A percentile compares a stretch with the other conserved stretches of the same genome.
phyloP scores from a whole-genome alignment of 306 rosid genomes.

The Castanea sativa region DNA sequence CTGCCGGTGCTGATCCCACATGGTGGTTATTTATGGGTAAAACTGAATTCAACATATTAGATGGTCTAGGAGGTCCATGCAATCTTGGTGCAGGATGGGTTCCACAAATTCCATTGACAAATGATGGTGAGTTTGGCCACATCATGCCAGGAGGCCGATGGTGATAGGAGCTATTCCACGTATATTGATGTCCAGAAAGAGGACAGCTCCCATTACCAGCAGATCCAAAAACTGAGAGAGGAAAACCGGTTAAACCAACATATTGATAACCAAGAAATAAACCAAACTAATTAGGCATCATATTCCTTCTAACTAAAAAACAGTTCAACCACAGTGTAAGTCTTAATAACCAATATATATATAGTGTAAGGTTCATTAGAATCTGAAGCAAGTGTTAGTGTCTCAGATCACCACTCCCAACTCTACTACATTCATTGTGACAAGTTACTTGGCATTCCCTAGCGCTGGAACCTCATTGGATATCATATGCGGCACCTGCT shows the following conservation, averaged over 20 bases:
- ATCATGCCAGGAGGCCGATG: slow-evolving; percentile 56
- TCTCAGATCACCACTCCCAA: neutral
- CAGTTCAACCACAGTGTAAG: neutral
- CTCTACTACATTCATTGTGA: neutral
- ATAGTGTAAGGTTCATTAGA: neutral
- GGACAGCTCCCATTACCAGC: slow-evolving; percentile 59
- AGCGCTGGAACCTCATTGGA: neutral
- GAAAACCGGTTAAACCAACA: neutral
- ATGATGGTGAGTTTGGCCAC: slow-evolving; percentile 72
- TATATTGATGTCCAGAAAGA: slow-evolving; percentile 52
- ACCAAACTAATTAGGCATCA: neutral
- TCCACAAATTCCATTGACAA: slow-evolving; percentile 51
- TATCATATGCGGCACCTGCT: neutral
- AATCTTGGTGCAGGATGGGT: slow-evolving; percentile 51
- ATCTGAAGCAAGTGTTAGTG: neutral
- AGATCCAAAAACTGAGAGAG: slow-evolving; percentile 38
- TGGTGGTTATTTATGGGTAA: slow-evolving; percentile 54
- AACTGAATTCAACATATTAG: slow-evolving; percentile 54
- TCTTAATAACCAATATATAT: neutral
- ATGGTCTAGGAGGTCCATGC: slow-evolving; percentile 56
- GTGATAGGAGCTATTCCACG: slow-evolving; percentile 66
- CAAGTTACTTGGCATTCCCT: neutral
- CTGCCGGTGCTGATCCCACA: slow-evolving; percentile 82
- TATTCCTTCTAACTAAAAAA: neutral
- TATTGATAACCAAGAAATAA: slow-evolving; percentile 12